Evolutionary conservation across 352 stramenopile genomes (phyloP).

Genomic region (Phytophthora pisi): DNA sequence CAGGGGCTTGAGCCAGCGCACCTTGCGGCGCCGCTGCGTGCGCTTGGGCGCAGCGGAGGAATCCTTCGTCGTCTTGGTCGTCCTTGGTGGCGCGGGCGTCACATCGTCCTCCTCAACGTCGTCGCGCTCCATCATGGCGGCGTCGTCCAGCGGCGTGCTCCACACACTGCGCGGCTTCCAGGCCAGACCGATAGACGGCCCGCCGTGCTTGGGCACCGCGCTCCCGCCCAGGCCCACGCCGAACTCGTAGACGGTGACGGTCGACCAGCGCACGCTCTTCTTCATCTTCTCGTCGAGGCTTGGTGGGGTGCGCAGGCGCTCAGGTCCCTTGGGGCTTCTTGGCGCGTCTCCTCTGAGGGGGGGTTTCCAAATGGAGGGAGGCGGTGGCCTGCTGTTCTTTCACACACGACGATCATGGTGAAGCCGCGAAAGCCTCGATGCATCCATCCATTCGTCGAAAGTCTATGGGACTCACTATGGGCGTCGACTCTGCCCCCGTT

Average conservation of each 20-base stretch:
- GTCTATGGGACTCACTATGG: constrained; percentile 29
- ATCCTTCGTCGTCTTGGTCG: constrained; percentile 20
- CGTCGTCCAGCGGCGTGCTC: constrained; percentile 49
- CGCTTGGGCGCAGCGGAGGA: constrained; percentile 13
- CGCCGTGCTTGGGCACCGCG: constrained; percentile 54
- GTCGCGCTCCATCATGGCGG: constrained; percentile 18
- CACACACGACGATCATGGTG: background rate
- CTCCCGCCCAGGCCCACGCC: constrained; percentile 57
- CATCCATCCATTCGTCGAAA: constrained; percentile 24
- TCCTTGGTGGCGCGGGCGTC: background rate
- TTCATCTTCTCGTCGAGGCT: constrained; percentile 18
- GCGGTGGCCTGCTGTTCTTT: background rate
- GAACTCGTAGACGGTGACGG: constrained; percentile 71
- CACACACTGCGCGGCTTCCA: constrained; percentile 50
- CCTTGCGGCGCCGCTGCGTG: constrained; percentile 43
- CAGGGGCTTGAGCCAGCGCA: constrained; percentile 68
- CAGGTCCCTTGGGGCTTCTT: no score
- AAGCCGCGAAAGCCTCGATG: background rate
- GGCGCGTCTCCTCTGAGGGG: background rate
- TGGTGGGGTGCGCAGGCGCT: background rate
- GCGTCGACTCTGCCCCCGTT: background rate
- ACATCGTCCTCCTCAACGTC: constrained; percentile 21
- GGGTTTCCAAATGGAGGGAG: constrained; percentile 1
- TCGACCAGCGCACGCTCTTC: constrained; percentile 66
- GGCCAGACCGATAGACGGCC: constrained; percentile 59